phyloP scores from a whole-genome alignment of 306 rosid species.

The cucumber (Cucumis sativus) region Cucumber_9930_V3 NC_026660.2:23847001-23847500 shows the following conservation, averaged over 20 bases:
- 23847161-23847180: neutral
- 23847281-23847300: constrained; percentile 87
- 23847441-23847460: too few species aligned
- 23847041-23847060: neutral
- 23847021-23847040: neutral
- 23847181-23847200: neutral
- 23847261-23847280: constrained; percentile 77
- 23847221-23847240: constrained; percentile 16
- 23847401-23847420: constrained; percentile 74
- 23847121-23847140: neutral
- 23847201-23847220: constrained; percentile 12
- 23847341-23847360: constrained; percentile 73
- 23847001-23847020: neutral
- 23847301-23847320: constrained; percentile 86
- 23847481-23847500: too few species aligned
- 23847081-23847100: too few species aligned
- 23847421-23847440: too few species aligned
- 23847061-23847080: neutral
- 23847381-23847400: constrained; percentile 77
- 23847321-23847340: constrained; percentile 58
- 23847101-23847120: too few species aligned
- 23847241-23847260: constrained; percentile 43
- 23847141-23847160: neutral
- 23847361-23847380: constrained; percentile 87
- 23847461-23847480: too few species aligned